Percentiles rank a stretch among this genome's conserved stretches.
These are phyloP conservation scores for Emergomyces africanus DNA, from an alignment of 2,329 filamentous ascomycete genomes.

Conservation along the genomic window DNA sequence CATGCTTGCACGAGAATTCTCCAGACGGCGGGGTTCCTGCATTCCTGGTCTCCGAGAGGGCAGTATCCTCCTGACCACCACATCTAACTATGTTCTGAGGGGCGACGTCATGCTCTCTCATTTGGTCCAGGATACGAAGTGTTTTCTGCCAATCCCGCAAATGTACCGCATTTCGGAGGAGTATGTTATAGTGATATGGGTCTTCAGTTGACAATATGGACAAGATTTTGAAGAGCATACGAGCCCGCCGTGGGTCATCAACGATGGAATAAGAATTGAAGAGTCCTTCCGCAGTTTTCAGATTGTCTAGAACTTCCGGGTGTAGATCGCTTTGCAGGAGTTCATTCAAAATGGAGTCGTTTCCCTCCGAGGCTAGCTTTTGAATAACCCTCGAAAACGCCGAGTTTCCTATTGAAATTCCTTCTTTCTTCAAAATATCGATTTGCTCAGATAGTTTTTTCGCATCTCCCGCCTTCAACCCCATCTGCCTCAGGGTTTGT, in stretches of 20 bases:
- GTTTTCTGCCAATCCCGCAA: slow-evolving; percentile 20
- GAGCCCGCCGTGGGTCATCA: slow-evolving; percentile 39
- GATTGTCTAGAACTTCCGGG: slow-evolving; percentile 49
- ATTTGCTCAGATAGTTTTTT: slow-evolving; percentile 48
- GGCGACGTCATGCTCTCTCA: slow-evolving; percentile 33
- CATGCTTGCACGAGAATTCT: slow-evolving; percentile 24
- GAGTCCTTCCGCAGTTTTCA: slow-evolving; percentile 40
- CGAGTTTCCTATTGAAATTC: slow-evolving; percentile 50
- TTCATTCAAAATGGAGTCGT: slow-evolving; percentile 40
- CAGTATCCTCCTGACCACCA: slow-evolving; percentile 27
- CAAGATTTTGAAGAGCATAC: slow-evolving; percentile 44
- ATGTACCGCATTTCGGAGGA: slow-evolving; percentile 28
- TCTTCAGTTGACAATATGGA: slow-evolving; percentile 24
- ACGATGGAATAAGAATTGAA: slow-evolving; percentile 40
- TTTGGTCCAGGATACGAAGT: slow-evolving; percentile 32
- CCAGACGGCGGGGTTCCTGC: slow-evolving; percentile 11
- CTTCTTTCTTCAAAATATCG: slow-evolving; percentile 45
- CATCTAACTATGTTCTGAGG: slow-evolving; percentile 33
- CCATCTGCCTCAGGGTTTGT: slow-evolving; percentile 64
- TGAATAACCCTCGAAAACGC: slow-evolving; percentile 54
- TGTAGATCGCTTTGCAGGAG: slow-evolving; percentile 50
- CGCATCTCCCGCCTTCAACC: slow-evolving; percentile 47
- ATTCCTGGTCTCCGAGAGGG: slow-evolving; percentile 16
- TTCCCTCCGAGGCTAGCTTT: slow-evolving; percentile 47
- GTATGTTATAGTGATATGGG: slow-evolving; percentile 23